These are phyloP conservation scores for Colletotrichum sp. DNA, from an alignment of 2,329 filamentous ascomycete genomes.

Conservation along the genomic window DNA sequence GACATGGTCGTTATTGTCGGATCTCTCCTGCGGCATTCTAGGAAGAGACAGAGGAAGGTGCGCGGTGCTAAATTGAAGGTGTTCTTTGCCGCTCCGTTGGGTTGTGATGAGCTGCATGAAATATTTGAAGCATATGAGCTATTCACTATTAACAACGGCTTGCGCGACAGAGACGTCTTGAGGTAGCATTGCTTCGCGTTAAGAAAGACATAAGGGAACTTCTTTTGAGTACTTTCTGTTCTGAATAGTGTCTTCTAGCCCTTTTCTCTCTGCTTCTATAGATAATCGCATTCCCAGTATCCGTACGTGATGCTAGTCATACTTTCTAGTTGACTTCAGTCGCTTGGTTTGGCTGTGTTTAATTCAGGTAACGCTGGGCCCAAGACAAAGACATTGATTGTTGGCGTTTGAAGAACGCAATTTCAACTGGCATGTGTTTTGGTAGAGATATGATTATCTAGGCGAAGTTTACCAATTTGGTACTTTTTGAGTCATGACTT, in stretches of 20 bases:
- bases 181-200: background rate
- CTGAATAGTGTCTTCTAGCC: background rate
- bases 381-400: too few relatives aligned
- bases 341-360: too few relatives aligned
- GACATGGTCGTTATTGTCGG: too few relatives aligned
- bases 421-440: rapidly evolving
- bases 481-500: background rate
- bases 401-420: too few relatives aligned
- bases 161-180: background rate
- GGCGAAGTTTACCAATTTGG: background rate
- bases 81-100: too few relatives aligned
- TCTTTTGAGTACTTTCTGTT: background rate
- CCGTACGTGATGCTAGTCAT: too few relatives aligned
- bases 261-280: background rate
- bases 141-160: background rate
- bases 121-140: background rate
- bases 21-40: too few relatives aligned
- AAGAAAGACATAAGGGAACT: background rate
- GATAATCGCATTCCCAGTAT: background rate
- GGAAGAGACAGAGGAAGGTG: too few relatives aligned
- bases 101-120: background rate
- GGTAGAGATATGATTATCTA: background rate
- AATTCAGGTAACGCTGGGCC: too few relatives aligned
- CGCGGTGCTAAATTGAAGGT: too few relatives aligned
- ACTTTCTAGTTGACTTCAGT: too few relatives aligned